Evolutionary conservation across 176 grass and related monocot genomes (phyloP).

Genomic region (Ensete ventricosum): DNA sequence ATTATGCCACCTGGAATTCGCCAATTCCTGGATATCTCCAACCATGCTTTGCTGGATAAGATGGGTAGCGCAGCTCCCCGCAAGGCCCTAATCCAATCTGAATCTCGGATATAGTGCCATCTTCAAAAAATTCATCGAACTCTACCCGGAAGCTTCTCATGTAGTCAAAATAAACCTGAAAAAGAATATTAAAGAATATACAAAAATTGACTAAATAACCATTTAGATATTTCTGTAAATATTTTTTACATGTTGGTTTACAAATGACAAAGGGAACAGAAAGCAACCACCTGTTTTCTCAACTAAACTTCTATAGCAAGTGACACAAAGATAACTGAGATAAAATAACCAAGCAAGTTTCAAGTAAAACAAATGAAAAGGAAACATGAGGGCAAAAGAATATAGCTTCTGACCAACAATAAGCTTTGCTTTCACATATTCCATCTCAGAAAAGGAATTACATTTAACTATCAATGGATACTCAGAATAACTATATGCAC

Average conservation of each 20-base stretch:
- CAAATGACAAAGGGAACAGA: not conserved
- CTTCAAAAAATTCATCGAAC: conserved; percentile 73
- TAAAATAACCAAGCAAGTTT: not conserved
- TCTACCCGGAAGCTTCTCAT: conserved; percentile 94
- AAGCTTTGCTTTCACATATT: too few relatives aligned
- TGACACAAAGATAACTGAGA: not conserved
- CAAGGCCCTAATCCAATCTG: conserved; percentile 87
- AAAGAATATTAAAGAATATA: not conserved
- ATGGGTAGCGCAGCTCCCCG: conserved; percentile 82
- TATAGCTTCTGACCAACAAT: not conserved
- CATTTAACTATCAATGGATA: too few relatives aligned
- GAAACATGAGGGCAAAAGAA: not conserved
- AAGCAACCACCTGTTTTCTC: not conserved
- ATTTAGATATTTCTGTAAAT: not conserved
- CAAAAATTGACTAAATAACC: not conserved
- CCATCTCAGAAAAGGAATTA: too few relatives aligned
- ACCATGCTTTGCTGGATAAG: conserved; percentile 73
- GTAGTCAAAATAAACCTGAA: conserved; percentile 93
- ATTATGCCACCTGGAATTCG: conserved; percentile 69
- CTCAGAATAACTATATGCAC: too few relatives aligned
- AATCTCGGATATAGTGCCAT: conserved; percentile 69
- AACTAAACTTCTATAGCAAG: not conserved
- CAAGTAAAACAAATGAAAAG: not conserved
- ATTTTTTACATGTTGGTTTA: not conserved
- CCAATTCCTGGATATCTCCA: conserved; percentile 92